Base-by-base conservation (phyloP, 108 stramenopile genomes). In the Conticribra guillardii region DNA sequence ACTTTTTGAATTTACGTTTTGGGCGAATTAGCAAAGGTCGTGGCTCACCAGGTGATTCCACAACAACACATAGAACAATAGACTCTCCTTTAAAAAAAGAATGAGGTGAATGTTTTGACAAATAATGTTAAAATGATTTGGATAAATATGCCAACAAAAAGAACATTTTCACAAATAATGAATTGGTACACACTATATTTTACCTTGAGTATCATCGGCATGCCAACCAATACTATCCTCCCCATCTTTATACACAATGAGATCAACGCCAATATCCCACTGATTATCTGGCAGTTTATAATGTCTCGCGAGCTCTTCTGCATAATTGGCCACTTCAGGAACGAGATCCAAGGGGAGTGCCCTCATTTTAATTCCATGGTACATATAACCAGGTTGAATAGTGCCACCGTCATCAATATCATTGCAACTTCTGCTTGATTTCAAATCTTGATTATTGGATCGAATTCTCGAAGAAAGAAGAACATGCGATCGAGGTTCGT, bases 141-240 rank as follows among this genome's bases (percentile, higher is more conserved):
- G 9, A 4, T 23, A 17, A 63, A 4, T 27, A 27, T 28, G 19
- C 24, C 26, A 27, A 18, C 16, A 48, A 28, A 48, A 17, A 21
- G 16, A 51, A 52, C 51, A n/a, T 61, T n/a, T n/a, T n/a, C n/a
- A n/a, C n/a, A n/a, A n/a, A n/a, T n/a, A n/a, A n/a, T n/a, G n/a
- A n/a, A n/a, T n/a, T n/a, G n/a, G n/a, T n/a, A n/a, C n/a, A n/a
- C n/a, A n/a, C n/a, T n/a, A n/a, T n/a, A n/a, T n/a, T n/a, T n/a
- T n/a, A 71, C 69, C 69, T 31, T 71, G 69, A 0, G 84, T 84
- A 46, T 88, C 84, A 57, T 87, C 87, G 21, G 87, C 81, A 47
- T 88, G 87, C 53, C 63, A 77, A 1, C 85, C 85, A 23, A 88
- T 88, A 14, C 59, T 54, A 53, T 88, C 87, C 27, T 61, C 68